Evolutionary conservation across 495 filamentous ascomycete genomes (phyloP).

Genomic region (Penicillium silybi): DNA sequence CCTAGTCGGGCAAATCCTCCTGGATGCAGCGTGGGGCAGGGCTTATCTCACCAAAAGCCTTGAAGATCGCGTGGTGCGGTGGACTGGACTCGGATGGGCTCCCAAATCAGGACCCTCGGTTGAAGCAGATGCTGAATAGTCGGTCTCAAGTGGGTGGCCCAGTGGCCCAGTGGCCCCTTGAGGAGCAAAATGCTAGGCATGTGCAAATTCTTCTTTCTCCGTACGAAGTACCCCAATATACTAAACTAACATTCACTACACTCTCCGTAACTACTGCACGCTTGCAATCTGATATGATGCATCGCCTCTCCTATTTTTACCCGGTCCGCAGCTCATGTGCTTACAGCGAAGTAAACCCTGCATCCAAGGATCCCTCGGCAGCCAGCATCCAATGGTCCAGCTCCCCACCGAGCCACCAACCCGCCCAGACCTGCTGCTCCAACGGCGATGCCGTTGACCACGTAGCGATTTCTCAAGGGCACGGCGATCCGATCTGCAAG

Average conservation of each 20-base stretch:
- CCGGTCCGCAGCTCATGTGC: neutral
- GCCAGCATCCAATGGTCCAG: slow-evolving; percentile 6
- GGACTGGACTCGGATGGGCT: slow-evolving; percentile 13
- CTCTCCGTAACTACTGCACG: too few species aligned
- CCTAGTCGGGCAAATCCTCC: slow-evolving; percentile 27
- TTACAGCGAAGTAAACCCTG: neutral
- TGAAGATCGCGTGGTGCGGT: slow-evolving; percentile 22
- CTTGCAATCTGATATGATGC: too few species aligned
- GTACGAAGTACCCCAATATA: neutral
- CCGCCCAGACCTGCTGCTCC: slow-evolving; percentile 7
- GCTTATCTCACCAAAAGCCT: slow-evolving; percentile 22
- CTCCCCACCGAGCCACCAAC: slow-evolving; percentile 4
- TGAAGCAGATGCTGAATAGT: neutral
- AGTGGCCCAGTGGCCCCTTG: neutral
- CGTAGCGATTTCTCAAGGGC: slow-evolving; percentile 30
- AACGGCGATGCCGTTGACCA: slow-evolving; percentile 28
- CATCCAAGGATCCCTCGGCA: slow-evolving; percentile 7
- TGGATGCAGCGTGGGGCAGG: slow-evolving; percentile 22
- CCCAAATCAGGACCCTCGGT: slow-evolving; percentile 17
- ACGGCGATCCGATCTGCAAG: slow-evolving; percentile 41
- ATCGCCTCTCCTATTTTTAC: neutral
- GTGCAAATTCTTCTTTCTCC: slow-evolving; percentile 13
- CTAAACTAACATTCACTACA: neutral
- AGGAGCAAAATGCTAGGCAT: slow-evolving; percentile 10
- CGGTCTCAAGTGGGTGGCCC: neutral